Percentiles rank a stretch among this genome's conserved stretches.
These are phyloP conservation scores for Lablab purpureus DNA, from an alignment of 306 rosid species.

Conservation along the genomic window DNA sequence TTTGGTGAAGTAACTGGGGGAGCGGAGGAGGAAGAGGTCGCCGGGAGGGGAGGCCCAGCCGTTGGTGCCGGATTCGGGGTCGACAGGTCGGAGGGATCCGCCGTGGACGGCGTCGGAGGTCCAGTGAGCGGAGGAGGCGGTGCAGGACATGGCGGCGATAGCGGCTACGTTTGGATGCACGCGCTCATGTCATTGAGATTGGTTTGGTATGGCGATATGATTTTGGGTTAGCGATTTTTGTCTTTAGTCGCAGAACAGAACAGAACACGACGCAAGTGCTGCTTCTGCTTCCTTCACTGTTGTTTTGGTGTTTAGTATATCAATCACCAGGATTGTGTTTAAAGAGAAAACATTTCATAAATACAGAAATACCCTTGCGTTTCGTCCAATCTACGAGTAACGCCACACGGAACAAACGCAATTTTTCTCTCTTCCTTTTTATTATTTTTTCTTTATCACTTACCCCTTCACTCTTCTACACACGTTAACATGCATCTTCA, in stretches of 20 bases:
- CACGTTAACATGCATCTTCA: too few species aligned
- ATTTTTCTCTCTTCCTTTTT: too few species aligned
- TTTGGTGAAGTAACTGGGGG: constrained; percentile 60
- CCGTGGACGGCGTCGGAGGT: constrained; percentile 62
- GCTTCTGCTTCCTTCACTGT: not conserved
- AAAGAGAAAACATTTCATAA: too few species aligned
- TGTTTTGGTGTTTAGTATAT: not conserved
- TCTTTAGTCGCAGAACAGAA: too few species aligned
- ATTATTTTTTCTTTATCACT: too few species aligned
- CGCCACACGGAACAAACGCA: not conserved
- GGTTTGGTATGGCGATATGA: not conserved
- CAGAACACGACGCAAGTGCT: not conserved
- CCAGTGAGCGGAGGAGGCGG: constrained; percentile 62
- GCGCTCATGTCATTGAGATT: not conserved
- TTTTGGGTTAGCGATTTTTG: too few species aligned
- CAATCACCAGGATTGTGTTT: too few species aligned
- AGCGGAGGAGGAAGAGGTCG: constrained; percentile 76
- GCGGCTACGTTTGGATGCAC: constrained; percentile 1
- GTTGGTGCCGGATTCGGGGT: constrained; percentile 70
- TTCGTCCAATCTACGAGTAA: not conserved
- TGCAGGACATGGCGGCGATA: constrained; percentile 56
- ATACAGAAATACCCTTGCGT: not conserved
- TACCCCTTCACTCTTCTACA: too few species aligned
- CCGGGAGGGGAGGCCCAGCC: constrained; percentile 99
- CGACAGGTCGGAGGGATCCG: constrained; percentile 79